phyloP scores from a whole-genome alignment of 345 rosid genomes.

The Atalantia buxifolia region DNA sequence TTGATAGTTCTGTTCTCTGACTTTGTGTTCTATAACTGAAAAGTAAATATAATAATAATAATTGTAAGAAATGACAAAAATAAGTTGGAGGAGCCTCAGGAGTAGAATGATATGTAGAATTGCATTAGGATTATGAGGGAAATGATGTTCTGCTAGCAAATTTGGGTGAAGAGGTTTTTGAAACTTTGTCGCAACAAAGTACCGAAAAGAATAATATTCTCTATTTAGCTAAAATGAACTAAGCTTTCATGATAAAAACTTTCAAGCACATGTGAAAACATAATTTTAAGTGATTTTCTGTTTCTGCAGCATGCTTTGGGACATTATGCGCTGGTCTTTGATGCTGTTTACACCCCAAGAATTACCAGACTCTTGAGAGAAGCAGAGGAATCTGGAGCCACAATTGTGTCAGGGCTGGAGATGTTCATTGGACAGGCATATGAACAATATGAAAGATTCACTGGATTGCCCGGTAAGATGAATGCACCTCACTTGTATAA shows the following conservation, averaged over 20 bases:
- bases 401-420: conserved; percentile 67
- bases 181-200: neutral
- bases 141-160: neutral
- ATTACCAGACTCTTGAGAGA: conserved; percentile 78
- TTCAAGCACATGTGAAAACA: neutral
- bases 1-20: too few relatives aligned
- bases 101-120: neutral
- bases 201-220: neutral
- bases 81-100: neutral
- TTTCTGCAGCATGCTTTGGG: conserved; percentile 62
- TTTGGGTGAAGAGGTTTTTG: neutral
- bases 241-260: neutral
- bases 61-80: neutral
- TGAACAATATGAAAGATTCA: conserved; percentile 74
- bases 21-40: neutral
- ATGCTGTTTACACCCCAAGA: conserved; percentile 87
- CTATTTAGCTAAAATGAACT: neutral
- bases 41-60: neutral
- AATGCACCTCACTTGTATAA: neutral
- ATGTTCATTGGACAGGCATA: conserved; percentile 97
- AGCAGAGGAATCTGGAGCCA: conserved; percentile 80
- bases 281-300: neutral
- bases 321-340: conserved; percentile 68
- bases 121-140: neutral
- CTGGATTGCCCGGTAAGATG: conserved; percentile 68